Evolutionary conservation across 116 monocot genomes (phyloP).

Genomic region (Posidonia oceanica): DNA sequence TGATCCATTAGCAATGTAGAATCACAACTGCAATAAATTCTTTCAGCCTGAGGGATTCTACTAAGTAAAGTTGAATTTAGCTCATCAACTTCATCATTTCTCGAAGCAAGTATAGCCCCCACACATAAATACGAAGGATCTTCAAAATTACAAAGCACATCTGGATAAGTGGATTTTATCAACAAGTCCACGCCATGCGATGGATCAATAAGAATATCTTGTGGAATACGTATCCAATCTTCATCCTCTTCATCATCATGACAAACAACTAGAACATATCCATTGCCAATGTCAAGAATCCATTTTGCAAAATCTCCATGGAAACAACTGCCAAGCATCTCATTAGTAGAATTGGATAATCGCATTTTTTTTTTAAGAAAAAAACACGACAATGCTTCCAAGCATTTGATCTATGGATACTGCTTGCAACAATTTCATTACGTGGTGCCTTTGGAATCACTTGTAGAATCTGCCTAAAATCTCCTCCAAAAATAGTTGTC

Average conservation of each 20-base stretch:
- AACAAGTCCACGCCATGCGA: not conserved
- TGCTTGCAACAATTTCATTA: not conserved
- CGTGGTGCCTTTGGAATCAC: not conserved
- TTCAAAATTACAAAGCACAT: not conserved
- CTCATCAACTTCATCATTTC: constrained; percentile 4
- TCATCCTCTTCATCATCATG: not conserved
- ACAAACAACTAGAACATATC: not conserved
- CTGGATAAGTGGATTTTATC: not conserved
- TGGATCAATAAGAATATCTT: not conserved
- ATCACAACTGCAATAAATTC: not conserved
- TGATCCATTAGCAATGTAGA: not conserved
- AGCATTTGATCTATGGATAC: not conserved
- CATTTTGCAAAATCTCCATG: not conserved
- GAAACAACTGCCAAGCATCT: not conserved
- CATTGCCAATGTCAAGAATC: not conserved
- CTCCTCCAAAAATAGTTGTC: not conserved
- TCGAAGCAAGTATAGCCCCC: not conserved
- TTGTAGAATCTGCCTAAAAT: not conserved
- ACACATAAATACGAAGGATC: not conserved
- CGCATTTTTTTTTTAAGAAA: not conserved
- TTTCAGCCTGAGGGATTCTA: not conserved
- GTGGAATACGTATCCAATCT: not conserved
- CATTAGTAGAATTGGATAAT: not conserved
- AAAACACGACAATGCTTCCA: not conserved
- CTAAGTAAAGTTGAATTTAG: not conserved